Percentiles rank a stretch among this genome's conserved stretches.
These are phyloP conservation scores for Thuja plicata DNA, from an alignment of 83 land plant genomes.

Conservation along the genomic window DNA sequence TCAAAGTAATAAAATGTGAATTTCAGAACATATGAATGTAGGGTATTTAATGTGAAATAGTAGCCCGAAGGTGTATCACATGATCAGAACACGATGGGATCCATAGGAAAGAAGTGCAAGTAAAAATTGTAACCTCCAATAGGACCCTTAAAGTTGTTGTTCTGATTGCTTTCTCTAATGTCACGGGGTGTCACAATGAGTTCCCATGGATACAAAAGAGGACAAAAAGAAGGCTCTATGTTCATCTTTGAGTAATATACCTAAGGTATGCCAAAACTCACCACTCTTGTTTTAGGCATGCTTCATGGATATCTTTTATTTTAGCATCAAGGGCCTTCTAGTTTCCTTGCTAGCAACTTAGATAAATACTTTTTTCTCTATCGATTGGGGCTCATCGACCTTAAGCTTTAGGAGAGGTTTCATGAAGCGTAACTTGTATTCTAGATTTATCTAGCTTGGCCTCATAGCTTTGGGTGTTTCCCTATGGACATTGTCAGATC, in stretches of 20 bases:
- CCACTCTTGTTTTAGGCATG: neutral
- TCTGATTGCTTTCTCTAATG: neutral
- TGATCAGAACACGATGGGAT: no score
- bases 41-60: no score
- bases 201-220: neutral
- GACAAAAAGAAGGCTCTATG: neutral
- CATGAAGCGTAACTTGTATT: neutral
- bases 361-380: neutral
- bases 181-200: neutral
- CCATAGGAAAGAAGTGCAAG: no score
- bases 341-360: neutral
- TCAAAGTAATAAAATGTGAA: no score
- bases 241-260: neutral
- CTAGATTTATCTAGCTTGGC: neutral
- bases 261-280: neutral
- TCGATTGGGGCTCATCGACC: neutral
- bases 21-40: no score
- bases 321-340: neutral
- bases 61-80: no score
- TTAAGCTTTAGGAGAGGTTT: neutral
- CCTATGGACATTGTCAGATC: neutral
- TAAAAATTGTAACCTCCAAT: no score
- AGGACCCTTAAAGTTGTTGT: neutral
- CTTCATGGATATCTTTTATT: neutral
- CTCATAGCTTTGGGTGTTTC: neutral